These are phyloP conservation scores for Draba incana DNA, from an alignment of 345 rosid species.

Conservation along the genomic window DNA sequence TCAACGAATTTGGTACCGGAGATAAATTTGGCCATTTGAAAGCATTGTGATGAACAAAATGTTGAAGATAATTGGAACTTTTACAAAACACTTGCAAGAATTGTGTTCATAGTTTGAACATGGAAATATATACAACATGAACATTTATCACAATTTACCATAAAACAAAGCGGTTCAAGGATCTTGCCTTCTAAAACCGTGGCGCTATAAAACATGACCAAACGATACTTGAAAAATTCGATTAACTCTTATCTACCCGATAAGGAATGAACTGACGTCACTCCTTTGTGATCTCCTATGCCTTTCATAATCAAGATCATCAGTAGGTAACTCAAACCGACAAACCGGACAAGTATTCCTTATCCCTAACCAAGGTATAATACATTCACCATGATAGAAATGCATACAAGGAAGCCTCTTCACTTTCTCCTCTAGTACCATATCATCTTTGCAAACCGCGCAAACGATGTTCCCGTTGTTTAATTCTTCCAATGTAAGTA, in stretches of 20 bases:
- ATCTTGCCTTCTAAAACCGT: slow-evolving; percentile 17
- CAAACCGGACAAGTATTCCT: slow-evolving; percentile 62
- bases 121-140: slow-evolving; percentile 37
- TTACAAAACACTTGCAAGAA: slow-evolving; percentile 17
- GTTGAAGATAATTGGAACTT: slow-evolving; percentile 2
- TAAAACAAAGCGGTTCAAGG: slow-evolving; percentile 27
- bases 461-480: slow-evolving; percentile 42
- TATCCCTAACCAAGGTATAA: slow-evolving; percentile 54
- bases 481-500: slow-evolving; percentile 43
- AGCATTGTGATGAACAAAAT: too few relatives aligned
- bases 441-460: slow-evolving; percentile 58
- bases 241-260: slow-evolving; percentile 33
- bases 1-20: slow-evolving; percentile 52
- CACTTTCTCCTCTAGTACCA: slow-evolving; percentile 45
- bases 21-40: too few relatives aligned
- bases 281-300: slow-evolving; percentile 32
- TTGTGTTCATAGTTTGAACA: slow-evolving; percentile 24
- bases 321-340: slow-evolving; percentile 58
- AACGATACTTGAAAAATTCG: neutral
- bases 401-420: slow-evolving; percentile 56
- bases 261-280: neutral
- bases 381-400: slow-evolving; percentile 57
- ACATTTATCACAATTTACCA: slow-evolving; percentile 35
- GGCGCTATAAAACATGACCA: slow-evolving; percentile 22
- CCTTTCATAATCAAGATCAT: slow-evolving; percentile 54